Percentiles rank a stretch among this genome's conserved stretches.
Conservation (phyloP, 2,329 filamentous ascomycete species). For the Phaeophleospora eucalypticola region DNA sequence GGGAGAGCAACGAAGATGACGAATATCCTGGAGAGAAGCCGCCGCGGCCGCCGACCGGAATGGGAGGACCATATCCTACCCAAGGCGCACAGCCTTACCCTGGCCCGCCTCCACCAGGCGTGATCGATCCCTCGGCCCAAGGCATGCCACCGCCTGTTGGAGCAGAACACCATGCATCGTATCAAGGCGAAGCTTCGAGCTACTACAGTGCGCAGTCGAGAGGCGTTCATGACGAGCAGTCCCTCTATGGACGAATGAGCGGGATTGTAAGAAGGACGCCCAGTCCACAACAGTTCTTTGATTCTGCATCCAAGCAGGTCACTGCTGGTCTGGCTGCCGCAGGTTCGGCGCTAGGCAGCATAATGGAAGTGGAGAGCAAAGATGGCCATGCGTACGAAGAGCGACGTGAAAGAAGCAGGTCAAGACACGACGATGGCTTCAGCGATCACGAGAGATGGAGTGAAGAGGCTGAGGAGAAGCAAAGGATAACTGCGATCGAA, state of each 20-base stretch:
- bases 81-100: slow-evolving; percentile 25
- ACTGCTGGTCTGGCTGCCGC: slow-evolving; percentile 78
- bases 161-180: slow-evolving; percentile 14
- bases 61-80: slow-evolving; percentile 17
- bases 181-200: slow-evolving; percentile 27
- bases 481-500: slow-evolving; percentile 22
- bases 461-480: slow-evolving; percentile 74
- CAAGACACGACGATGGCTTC: slow-evolving; percentile 30
- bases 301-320: slow-evolving; percentile 75
- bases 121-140: slow-evolving; percentile 21
- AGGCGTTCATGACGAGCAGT: slow-evolving; percentile 17
- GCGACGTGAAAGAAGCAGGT: slow-evolving; percentile 15
- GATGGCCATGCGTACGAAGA: slow-evolving; percentile 49
- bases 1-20: slow-evolving; percentile 65
- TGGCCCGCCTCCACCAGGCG: slow-evolving; percentile 16
- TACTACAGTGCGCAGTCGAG: slow-evolving; percentile 21
- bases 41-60: slow-evolving; percentile 25
- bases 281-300: slow-evolving; percentile 83
- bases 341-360: slow-evolving; percentile 75
- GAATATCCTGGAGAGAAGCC: slow-evolving; percentile 46
- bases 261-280: slow-evolving; percentile 76
- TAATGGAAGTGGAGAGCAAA: slow-evolving; percentile 75
- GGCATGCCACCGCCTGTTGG: slow-evolving; percentile 25
- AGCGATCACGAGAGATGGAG: slow-evolving; percentile 85
- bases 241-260: slow-evolving; percentile 58